Conservation (phyloP, 345 rosid genomes). For the Garcia nutans region DNA sequence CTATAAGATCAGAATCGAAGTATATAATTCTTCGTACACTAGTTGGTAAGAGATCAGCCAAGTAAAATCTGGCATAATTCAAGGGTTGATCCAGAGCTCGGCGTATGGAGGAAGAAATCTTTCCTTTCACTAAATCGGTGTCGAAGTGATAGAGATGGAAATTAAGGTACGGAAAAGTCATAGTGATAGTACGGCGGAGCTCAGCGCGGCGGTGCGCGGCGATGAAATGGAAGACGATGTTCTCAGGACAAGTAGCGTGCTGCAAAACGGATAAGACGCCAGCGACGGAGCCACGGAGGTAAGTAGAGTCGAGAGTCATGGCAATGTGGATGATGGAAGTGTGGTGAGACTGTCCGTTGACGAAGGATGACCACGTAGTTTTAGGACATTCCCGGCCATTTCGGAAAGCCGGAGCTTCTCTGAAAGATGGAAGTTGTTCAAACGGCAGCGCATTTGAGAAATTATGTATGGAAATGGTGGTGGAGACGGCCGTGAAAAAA, state of each 20-base stretch:
- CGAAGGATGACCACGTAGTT: conserved; percentile 23
- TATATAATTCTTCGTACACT: conserved; percentile 68
- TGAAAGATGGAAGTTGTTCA: conserved; percentile 40
- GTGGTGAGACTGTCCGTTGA: background rate
- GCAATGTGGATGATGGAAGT: conserved; percentile 61
- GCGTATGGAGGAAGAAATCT: conserved; percentile 73
- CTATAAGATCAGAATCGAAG: conserved; percentile 82
- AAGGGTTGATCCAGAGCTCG: conserved; percentile 81
- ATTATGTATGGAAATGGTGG: background rate
- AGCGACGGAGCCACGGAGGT: conserved; percentile 90
- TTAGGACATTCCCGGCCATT: conserved; percentile 59
- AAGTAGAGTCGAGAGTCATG: conserved; percentile 80
- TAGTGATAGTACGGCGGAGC: conserved; percentile 54
- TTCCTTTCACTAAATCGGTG: conserved; percentile 53
- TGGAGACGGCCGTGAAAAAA: conserved; percentile 9
- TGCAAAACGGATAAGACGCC: conserved; percentile 80
- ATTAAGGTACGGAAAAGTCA: conserved; percentile 70
- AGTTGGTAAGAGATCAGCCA: conserved; percentile 69
- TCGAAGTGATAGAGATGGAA: conserved; percentile 77
- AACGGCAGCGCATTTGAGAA: background rate
- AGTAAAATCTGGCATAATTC: conserved; percentile 84
- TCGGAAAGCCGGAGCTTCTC: conserved; percentile 76
- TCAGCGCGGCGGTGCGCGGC: conserved; percentile 46
- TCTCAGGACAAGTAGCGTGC: conserved; percentile 82
- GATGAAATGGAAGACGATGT: conserved; percentile 84